A percentile compares a stretch with the other conserved stretches of the same genome.
These are phyloP conservation scores for Aphanomyces invadans DNA, from an alignment of 352 stramenopile genomes.

Conservation along the genomic window DNA sequence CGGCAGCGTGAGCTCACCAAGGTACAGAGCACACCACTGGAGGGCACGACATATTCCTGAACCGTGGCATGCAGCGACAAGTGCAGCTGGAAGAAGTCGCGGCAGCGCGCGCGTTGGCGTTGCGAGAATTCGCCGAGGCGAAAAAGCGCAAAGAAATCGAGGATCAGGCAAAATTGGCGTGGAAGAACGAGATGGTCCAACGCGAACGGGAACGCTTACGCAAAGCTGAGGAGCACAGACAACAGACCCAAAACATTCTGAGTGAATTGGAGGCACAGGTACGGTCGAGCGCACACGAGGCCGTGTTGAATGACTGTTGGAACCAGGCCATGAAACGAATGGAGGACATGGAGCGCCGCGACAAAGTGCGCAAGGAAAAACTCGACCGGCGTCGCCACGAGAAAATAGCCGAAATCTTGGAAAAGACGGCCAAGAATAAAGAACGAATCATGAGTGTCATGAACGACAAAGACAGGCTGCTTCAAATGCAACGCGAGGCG, in stretches of 20 bases:
- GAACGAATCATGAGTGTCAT: constrained; percentile 54
- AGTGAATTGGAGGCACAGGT: background rate
- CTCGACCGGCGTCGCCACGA: constrained; percentile 38
- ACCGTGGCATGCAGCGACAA: too few species aligned
- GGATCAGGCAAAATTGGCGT: constrained; percentile 45
- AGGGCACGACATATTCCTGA: too few species aligned
- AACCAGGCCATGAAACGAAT: constrained; percentile 5
- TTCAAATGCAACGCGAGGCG: constrained; percentile 39
- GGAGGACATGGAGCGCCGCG: constrained; percentile 37
- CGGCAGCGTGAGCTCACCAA: constrained; percentile 10
- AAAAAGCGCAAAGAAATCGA: constrained; percentile 44
- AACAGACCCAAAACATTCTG: constrained; percentile 33
- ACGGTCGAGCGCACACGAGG: background rate
- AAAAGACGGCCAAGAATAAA: constrained; percentile 64
- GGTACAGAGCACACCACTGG: background rate
- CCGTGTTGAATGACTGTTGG: background rate
- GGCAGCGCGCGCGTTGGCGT: constrained; percentile 28
- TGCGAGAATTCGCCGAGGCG: constrained; percentile 49
- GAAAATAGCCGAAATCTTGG: constrained; percentile 39
- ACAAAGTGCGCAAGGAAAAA: constrained; percentile 11
- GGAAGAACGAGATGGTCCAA: constrained; percentile 37
- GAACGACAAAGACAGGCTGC: constrained; percentile 48
- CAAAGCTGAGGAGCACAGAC: constrained; percentile 50
- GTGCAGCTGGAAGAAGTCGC: background rate
- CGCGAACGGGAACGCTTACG: constrained; percentile 44